These are phyloP conservation scores for Arachis hypogaea DNA, from an alignment of 306 rosid species.

Conservation along the genomic window DNA sequence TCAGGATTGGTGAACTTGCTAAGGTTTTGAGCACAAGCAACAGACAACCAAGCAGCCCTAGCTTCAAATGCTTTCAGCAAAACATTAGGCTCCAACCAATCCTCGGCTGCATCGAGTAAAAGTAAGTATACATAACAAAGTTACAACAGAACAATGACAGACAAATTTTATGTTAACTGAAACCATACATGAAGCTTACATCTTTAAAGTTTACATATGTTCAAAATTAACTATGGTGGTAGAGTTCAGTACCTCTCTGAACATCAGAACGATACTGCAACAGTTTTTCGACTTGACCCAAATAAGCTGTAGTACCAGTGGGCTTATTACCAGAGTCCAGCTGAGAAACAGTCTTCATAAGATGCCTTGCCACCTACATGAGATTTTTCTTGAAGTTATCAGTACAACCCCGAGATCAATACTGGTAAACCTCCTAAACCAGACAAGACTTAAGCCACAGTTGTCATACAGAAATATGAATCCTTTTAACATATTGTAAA, in stretches of 20 bases:
- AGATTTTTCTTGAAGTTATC: constrained; percentile 37
- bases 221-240: not conserved
- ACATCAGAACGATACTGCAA: constrained; percentile 59
- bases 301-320: constrained; percentile 82
- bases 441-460: constrained; percentile 27
- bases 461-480: constrained; percentile 4
- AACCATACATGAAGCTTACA: constrained; percentile 7
- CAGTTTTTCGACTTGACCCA: constrained; percentile 72
- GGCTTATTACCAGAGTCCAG: constrained; percentile 81
- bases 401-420: constrained; percentile 32
- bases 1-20: constrained; percentile 73
- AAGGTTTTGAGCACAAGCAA: constrained; percentile 75
- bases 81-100: constrained; percentile 80
- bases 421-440: constrained; percentile 25
- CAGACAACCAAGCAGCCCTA: constrained; percentile 78
- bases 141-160: constrained; percentile 18
- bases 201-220: not conserved
- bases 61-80: constrained; percentile 88
- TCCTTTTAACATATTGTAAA: not conserved
- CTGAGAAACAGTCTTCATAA: constrained; percentile 88
- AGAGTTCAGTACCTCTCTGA: constrained; percentile 53
- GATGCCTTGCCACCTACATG: constrained; percentile 88
- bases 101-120: constrained; percentile 70
- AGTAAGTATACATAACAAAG: constrained; percentile 21
- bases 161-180: not conserved